Percentiles rank a stretch among this genome's conserved stretches.
Conservation (phyloP, 164 flowering plant species). For the Stephania cephalantha region DNA sequence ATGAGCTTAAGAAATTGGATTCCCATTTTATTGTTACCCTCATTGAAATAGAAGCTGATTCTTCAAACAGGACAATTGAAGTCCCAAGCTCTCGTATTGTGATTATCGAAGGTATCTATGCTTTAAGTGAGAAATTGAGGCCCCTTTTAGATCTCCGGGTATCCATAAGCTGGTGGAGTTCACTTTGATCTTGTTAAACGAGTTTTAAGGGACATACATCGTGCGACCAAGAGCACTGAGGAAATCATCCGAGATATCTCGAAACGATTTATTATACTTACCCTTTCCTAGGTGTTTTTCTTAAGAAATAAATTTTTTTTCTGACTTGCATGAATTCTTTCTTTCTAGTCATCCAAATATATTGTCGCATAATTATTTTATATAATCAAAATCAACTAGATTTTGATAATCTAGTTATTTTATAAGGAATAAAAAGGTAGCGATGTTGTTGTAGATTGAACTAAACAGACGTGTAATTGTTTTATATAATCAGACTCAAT, state of each 20-base stretch:
- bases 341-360: neutral
- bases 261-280: conserved; percentile 64
- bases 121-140: conserved; percentile 82
- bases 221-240: conserved; percentile 97
- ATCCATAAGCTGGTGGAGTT: conserved; percentile 93
- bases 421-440: no score
- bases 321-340: conserved; percentile 1
- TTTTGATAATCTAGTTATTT: no score
- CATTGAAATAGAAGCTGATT: neutral
- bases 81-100: conserved; percentile 86
- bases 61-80: conserved; percentile 61
- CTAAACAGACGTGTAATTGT: no score
- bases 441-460: no score
- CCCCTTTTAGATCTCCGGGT: conserved; percentile 79
- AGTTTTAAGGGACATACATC: conserved; percentile 90
- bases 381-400: no score
- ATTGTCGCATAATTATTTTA: neutral
- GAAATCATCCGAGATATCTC: conserved; percentile 96
- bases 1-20: neutral
- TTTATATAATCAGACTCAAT: no score
- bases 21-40: neutral
- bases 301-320: conserved; percentile 1
- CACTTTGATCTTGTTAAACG: conserved; percentile 98
- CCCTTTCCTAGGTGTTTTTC: conserved; percentile 22
- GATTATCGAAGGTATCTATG: conserved; percentile 94